Evolutionary conservation across 352 stramenopile species (phyloP).

Genomic region (Globisporangium megalacanthum): DNA sequence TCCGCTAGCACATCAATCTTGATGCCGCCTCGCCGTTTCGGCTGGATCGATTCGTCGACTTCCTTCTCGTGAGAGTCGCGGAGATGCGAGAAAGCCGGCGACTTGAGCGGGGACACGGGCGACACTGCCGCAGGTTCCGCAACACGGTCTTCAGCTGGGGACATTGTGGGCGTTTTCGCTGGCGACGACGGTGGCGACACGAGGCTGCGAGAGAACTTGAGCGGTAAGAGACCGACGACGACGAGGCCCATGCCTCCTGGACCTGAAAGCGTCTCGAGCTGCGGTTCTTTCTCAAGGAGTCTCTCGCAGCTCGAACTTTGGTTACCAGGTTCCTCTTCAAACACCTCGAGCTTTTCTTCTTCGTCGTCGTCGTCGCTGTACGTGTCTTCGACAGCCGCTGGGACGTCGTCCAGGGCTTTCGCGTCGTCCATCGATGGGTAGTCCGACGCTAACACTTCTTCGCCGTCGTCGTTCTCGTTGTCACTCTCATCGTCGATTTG

Average conservation of each 20-base stretch:
- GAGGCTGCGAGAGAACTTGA: slow-evolving; percentile 18
- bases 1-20: slow-evolving; percentile 10
- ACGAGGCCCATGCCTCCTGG: slow-evolving; percentile 22
- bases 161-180: slow-evolving; percentile 11
- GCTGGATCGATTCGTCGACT: not conserved
- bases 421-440: not conserved
- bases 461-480: slow-evolving; percentile 6
- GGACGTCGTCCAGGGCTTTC: not conserved
- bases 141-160: not conserved
- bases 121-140: not conserved
- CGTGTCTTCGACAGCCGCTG: slow-evolving; percentile 1
- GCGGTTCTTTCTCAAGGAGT: not conserved
- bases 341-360: slow-evolving; percentile 39
- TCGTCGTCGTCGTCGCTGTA: slow-evolving; percentile 21
- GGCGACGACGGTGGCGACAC: slow-evolving; percentile 6
- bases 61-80: not conserved
- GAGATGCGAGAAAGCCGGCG: not conserved
- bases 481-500: slow-evolving; percentile 12
- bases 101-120: not conserved
- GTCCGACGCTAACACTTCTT: slow-evolving; percentile 20
- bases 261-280: not conserved
- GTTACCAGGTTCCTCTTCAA: slow-evolving; percentile 18
- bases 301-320: slow-evolving; percentile 11
- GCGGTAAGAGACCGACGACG: slow-evolving; percentile 30
- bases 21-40: slow-evolving; percentile 13